Percentiles rank a stretch among this genome's conserved stretches.
Evolutionary conservation across 106 monocot genomes (phyloP).

Genomic region (Iris macrosiphon): DNA sequence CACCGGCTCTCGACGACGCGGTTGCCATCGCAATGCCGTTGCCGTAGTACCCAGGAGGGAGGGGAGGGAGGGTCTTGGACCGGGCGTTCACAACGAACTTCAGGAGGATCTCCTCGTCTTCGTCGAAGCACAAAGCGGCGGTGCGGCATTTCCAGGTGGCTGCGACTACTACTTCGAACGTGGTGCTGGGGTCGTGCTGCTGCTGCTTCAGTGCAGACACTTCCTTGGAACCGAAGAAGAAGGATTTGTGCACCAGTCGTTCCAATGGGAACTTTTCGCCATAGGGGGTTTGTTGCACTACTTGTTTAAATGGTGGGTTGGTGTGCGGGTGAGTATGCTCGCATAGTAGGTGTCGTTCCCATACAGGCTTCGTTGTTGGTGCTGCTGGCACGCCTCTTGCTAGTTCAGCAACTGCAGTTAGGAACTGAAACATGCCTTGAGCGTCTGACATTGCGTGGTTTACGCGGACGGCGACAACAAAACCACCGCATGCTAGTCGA

Average conservation of each 20-base stretch:
- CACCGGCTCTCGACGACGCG: not conserved
- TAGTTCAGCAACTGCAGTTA: slow-evolving; percentile 3
- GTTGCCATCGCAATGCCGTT: slow-evolving; percentile 37
- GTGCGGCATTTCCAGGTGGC: slow-evolving; percentile 3
- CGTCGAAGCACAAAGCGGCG: not conserved
- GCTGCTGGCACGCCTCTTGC: slow-evolving; percentile 3
- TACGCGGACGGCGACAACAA: not conserved
- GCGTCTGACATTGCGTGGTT: slow-evolving; percentile 16
- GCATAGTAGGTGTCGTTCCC: not conserved
- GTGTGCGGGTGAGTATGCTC: no score
- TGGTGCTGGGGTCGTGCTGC: not conserved
- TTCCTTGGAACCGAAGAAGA: not conserved
- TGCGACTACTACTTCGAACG: slow-evolving; percentile 15
- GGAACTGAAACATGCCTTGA: slow-evolving; percentile 8
- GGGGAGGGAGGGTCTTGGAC: not conserved
- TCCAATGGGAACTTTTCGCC: not conserved
- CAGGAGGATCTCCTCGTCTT: not conserved
- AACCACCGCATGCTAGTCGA: slow-evolving; percentile 14
- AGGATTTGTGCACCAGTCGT: not conserved
- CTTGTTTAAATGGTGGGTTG: not conserved
- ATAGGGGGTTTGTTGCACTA: not conserved
- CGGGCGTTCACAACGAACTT: not conserved
- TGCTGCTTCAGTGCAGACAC: no score
- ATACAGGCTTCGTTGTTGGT: not conserved
- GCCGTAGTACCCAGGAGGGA: slow-evolving; percentile 27